These are phyloP conservation scores for Peniophora sp. DNA, from an alignment of 1,284 basidiomycete genomes.

Conservation along the genomic window DNA sequence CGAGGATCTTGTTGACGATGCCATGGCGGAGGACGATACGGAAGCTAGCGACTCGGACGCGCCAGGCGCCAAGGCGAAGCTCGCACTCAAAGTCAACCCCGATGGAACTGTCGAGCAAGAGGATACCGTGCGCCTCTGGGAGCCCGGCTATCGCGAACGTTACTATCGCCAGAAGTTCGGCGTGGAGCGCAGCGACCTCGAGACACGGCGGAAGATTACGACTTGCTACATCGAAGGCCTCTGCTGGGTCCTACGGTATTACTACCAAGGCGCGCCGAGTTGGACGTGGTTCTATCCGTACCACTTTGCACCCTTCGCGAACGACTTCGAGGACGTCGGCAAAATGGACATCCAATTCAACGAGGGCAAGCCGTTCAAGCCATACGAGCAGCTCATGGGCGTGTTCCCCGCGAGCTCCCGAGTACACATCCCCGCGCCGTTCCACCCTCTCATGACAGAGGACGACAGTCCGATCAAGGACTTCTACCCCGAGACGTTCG, in stretches of 20 bases:
- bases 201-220: conserved; percentile 73
- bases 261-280: conserved; percentile 86
- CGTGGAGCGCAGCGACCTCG: conserved; percentile 61
- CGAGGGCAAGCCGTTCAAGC: conserved; percentile 85
- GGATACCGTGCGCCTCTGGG: conserved; percentile 90
- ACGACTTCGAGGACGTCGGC: conserved; percentile 82
- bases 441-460: conserved; percentile 87
- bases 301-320: conserved; percentile 97
- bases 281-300: conserved; percentile 99
- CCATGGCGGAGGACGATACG: conserved; percentile 28
- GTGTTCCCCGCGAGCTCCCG: conserved; percentile 93
- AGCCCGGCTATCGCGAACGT: conserved; percentile 90
- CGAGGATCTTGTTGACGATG: conserved; percentile 33
- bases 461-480: conserved; percentile 90
- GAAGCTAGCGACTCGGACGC: conserved; percentile 46
- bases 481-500: conserved; percentile 90
- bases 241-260: conserved; percentile 95
- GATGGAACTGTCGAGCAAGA: conserved; percentile 89
- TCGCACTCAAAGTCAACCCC: conserved; percentile 64
- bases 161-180: conserved; percentile 96
- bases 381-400: conserved; percentile 97
- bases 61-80: conserved; percentile 34
- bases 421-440: conserved; percentile 76
- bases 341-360: conserved; percentile 77
- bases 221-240: conserved; percentile 89